Conservation (phyloP, 73 alveolate species). For the Paramecium caudatum region DNA sequence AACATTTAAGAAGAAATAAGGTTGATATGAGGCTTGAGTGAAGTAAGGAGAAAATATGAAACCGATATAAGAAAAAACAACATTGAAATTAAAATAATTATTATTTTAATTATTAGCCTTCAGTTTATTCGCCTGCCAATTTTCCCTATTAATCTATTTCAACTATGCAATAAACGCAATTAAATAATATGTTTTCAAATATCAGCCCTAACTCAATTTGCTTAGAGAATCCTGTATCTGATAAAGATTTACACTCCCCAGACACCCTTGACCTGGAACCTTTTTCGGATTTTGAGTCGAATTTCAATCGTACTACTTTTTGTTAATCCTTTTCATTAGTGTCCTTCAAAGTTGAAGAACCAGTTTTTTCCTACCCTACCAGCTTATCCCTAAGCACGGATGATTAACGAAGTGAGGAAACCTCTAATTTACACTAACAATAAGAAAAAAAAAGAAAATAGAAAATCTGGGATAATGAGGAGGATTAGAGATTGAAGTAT, state of each 20-base stretch:
- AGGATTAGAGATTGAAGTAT: conserved; percentile 59
- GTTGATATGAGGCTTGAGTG: too few species aligned
- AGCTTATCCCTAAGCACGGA: not conserved
- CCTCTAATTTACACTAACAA: not conserved
- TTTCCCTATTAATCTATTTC: conserved; percentile 4
- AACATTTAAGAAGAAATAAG: too few species aligned
- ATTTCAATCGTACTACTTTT: not conserved
- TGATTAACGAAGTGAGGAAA: not conserved
- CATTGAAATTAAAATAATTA: too few species aligned
- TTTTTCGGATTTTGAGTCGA: not conserved
- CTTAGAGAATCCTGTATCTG: not conserved
- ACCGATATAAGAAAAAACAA: too few species aligned
- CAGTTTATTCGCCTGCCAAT: conserved; percentile 47
- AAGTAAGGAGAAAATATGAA: too few species aligned
- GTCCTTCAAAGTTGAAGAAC: not conserved
- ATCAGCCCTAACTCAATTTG: not conserved
- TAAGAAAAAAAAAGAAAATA: conserved; percentile 37
- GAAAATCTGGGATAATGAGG: conserved; percentile 72
- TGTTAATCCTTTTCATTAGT: not conserved
- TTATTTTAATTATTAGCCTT: not conserved
- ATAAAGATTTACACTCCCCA: not conserved
- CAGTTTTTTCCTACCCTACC: not conserved
- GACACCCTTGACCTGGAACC: not conserved
- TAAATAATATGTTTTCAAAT: conserved; percentile 4
- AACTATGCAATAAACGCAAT: not conserved